Evolutionary conservation across 345 rosid species (phyloP).

Genomic region (Firmiana major): DNA sequence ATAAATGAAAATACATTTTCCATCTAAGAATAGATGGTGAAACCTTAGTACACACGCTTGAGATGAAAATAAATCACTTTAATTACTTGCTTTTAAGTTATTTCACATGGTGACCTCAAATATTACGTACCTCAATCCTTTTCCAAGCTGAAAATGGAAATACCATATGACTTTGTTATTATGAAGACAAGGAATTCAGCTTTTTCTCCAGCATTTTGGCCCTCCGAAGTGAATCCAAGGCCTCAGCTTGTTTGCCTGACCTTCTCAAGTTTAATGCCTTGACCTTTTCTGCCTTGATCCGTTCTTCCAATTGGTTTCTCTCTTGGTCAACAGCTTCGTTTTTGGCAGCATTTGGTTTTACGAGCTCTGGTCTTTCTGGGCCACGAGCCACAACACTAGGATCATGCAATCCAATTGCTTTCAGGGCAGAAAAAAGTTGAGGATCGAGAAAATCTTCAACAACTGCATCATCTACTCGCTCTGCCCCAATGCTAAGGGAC

Average conservation of each 20-base stretch:
- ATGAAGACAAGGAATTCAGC: slow-evolving; percentile 40
- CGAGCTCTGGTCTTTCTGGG: slow-evolving; percentile 30
- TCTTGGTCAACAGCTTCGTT: slow-evolving; percentile 41
- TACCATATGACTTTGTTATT: slow-evolving; percentile 22
- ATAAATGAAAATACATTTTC: neutral
- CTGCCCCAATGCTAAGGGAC: slow-evolving; percentile 23
- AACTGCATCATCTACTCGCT: slow-evolving; percentile 36
- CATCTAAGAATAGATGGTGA: neutral
- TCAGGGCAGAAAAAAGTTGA: slow-evolving; percentile 76
- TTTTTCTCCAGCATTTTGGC: slow-evolving; percentile 74
- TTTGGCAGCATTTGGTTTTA: slow-evolving; percentile 25
- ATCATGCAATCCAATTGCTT: slow-evolving; percentile 65
- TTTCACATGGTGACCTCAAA: neutral
- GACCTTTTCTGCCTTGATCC: slow-evolving; percentile 70
- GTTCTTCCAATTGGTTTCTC: slow-evolving; percentile 61
- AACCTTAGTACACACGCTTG: neutral
- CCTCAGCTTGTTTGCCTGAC: slow-evolving; percentile 87
- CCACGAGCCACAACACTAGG: slow-evolving; percentile 20
- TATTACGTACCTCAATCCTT: neutral
- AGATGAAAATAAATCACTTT: neutral
- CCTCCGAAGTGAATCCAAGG: slow-evolving; percentile 75
- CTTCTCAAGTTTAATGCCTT: slow-evolving; percentile 74
- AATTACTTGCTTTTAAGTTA: neutral
- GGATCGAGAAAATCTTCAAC: slow-evolving; percentile 95
- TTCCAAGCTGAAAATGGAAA: neutral